Evolutionary conservation across 2,329 filamentous ascomycete genomes (phyloP), one percentile per base, ranked within the genome.

Genomic region (Phoma herbarum): DNA sequence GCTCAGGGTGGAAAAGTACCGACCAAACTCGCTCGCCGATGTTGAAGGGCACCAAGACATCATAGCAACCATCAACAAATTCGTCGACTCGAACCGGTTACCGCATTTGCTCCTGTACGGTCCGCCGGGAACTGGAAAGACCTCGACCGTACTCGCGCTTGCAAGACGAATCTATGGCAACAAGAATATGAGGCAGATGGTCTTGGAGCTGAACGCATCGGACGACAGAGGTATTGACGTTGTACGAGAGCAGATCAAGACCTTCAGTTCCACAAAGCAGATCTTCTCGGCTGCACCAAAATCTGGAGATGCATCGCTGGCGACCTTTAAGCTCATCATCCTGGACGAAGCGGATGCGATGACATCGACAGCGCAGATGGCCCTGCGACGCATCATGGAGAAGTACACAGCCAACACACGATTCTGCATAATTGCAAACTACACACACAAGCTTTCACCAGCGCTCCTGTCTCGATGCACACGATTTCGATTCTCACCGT

Each of bases 331-430:
- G 82, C 87, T 99, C 67, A 98, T 99, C 74, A 92, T 99, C 54
- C 86, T 99, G 4, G 95, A 99, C 77, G 95, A 99, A 82, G 95
- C 95, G n/a, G 95, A 99, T 77, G 95, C 95, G 52, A 99, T 99
- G 95, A 99, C 95, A n/a, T 90, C 92, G 52, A 96, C 94, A 0
- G 95, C 95, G 6, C 95, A 99, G 79, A 99, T 99, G 94, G 95
- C 95, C 0, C 83, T 99, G 54, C 87, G 95, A 62, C 85, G 95
- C 46, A 98, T 99, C 74, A 99, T 99, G 95, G 95, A 99, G 76
- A 97, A 97, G 80, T 99, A 99, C 81, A 99, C 95, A 0, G 91
- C 91, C 60, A 99, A 99, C 80, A 97, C 95, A 2, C 85, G 95
- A 51, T 99, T 99, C 81, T 98, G 94, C 81, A 92, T 99, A 74